Evolutionary conservation across 768 basidiomycete species (phyloP).

Genomic region (Lepiota brunneoincarnata): DNA sequence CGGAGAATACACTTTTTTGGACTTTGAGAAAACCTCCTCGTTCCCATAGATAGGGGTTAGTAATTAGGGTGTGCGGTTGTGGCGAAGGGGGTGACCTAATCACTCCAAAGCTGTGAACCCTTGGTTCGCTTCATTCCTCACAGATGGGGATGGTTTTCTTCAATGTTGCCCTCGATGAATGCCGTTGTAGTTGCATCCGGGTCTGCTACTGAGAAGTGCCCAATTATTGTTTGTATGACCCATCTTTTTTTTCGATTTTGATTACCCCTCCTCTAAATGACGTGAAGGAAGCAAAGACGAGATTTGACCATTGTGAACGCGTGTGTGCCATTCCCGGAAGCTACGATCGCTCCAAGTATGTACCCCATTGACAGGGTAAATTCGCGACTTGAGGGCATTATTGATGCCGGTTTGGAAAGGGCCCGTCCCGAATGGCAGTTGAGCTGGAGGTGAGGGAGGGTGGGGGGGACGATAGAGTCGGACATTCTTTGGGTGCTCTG

Average conservation of each 20-base stretch:
- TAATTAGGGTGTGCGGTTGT: not conserved
- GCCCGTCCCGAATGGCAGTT: not conserved
- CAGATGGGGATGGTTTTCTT: not conserved
- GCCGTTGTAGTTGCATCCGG: too few species aligned
- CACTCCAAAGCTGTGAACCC: not conserved
- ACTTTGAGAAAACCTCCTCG: not conserved
- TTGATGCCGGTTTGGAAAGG: not conserved
- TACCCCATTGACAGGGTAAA: constrained; percentile 3
- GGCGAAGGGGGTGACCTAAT: not conserved
- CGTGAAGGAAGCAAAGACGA: too few species aligned
- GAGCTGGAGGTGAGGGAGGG: not conserved
- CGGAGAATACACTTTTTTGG: not conserved
- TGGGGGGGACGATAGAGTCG: constrained; percentile 8
- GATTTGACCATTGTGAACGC: too few species aligned
- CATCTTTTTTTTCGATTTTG: too few species aligned
- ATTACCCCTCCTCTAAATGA: too few species aligned
- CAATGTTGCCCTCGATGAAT: too few species aligned
- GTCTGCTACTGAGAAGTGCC: too few species aligned
- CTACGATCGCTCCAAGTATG: not conserved
- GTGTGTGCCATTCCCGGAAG: not conserved
- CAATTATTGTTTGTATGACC: too few species aligned
- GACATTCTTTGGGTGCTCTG: not conserved
- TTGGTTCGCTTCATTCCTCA: not conserved
- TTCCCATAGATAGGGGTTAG: not conserved
- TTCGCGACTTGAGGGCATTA: not conserved